Evolutionary conservation across 1,284 basidiomycete genomes (phyloP).

Genomic region (Schizophyllum amplum): DNA sequence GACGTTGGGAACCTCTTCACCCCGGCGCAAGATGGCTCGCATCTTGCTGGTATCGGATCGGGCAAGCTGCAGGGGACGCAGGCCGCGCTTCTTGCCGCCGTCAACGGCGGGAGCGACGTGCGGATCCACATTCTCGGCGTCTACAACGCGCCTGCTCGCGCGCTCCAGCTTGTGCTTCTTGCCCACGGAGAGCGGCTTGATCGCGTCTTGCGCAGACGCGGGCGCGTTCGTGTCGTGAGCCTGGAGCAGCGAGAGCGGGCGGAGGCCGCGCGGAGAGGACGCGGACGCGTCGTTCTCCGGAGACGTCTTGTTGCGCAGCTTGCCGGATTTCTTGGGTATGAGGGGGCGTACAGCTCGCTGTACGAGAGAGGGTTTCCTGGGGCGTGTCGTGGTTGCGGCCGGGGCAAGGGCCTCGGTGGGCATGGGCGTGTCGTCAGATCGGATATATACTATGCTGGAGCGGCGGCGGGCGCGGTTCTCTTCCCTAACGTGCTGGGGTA

Average conservation of each 20-base stretch:
- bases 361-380: neutral
- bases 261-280: constrained; percentile 33
- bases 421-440: constrained; percentile 38
- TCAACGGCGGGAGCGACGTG: constrained; percentile 16
- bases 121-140: constrained; percentile 36
- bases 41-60: constrained; percentile 55
- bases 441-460: constrained; percentile 58
- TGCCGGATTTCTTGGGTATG: constrained; percentile 37
- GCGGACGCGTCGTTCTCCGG: neutral
- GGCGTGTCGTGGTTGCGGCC: constrained; percentile 2
- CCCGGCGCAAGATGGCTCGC: constrained; percentile 34
- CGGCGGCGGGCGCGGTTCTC: constrained; percentile 23
- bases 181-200: constrained; percentile 44
- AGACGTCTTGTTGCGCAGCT: constrained; percentile 29
- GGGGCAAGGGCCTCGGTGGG: constrained; percentile 14
- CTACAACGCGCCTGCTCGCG: constrained; percentile 14
- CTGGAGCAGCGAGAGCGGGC: constrained; percentile 55
- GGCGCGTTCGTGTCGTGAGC: constrained; percentile 38
- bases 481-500: constrained; percentile 11
- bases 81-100: constrained; percentile 28
- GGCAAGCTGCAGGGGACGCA: constrained; percentile 49
- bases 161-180: constrained; percentile 42
- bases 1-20: constrained; percentile 36
- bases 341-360: constrained; percentile 40
- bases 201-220: constrained; percentile 18